A percentile compares a stretch with the other conserved stretches of the same genome.
Conservation (phyloP, 2,329 filamentous ascomycete genomes). For the Mariannaea sp. region DNA sequence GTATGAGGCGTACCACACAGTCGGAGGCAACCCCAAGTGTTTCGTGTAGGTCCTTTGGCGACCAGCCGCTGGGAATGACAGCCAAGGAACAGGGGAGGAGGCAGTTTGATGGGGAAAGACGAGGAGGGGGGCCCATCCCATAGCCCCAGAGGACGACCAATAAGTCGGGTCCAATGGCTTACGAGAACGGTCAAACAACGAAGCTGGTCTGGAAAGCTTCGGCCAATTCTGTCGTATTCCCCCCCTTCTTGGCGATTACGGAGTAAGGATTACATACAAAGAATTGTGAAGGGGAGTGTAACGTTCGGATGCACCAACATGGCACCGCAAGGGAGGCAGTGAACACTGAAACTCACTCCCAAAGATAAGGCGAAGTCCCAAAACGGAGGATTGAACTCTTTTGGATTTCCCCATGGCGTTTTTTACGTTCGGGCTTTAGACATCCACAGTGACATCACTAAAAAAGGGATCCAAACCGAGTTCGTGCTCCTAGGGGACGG, state of each 20-base stretch:
- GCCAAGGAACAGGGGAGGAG: slow-evolving; percentile 31
- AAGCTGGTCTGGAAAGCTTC: slow-evolving; percentile 24
- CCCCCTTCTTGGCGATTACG: too few species aligned
- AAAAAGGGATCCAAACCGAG: too few species aligned
- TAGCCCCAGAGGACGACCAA: slow-evolving; percentile 26
- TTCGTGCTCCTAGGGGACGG: too few species aligned
- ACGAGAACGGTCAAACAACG: slow-evolving; percentile 14
- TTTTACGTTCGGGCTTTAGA: not conserved
- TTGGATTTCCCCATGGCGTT: not conserved
- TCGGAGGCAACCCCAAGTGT: not conserved
- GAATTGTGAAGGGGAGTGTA: not conserved
- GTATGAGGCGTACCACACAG: too few species aligned
- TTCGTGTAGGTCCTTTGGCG: not conserved
- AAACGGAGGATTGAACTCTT: not conserved
- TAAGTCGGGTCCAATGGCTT: slow-evolving; percentile 28
- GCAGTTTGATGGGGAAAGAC: slow-evolving; percentile 20
- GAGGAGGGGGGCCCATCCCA: too few species aligned
- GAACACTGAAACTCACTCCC: not conserved
- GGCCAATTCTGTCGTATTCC: slow-evolving; percentile 34
- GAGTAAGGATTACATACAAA: too few species aligned
- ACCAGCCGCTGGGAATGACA: slow-evolving; percentile 2
- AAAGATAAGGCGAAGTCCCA: slow-evolving; percentile 5
- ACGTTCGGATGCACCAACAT: not conserved
- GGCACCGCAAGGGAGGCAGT: not conserved
- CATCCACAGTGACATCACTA: slow-evolving; percentile 17